Evolutionary conservation across 2,329 filamentous ascomycete species (phyloP).

Genomic region (Diaporthe citriasiana): DNA sequence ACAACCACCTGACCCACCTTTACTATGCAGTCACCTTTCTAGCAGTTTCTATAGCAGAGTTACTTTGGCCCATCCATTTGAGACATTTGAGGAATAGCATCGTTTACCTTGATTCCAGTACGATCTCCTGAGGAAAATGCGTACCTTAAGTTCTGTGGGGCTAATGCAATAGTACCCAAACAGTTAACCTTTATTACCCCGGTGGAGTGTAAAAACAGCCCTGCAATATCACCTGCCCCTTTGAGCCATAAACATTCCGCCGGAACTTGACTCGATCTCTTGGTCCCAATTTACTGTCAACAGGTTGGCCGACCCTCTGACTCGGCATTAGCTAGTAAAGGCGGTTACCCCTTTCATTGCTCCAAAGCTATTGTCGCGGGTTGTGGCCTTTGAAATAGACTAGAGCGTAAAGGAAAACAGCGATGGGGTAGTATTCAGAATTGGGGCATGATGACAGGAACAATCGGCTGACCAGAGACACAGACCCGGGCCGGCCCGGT

Average conservation of each 20-base stretch:
- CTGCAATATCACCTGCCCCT: constrained; percentile 26
- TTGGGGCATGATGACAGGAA: background rate
- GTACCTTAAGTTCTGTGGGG: no score
- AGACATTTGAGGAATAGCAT: no score
- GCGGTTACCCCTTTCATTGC: background rate
- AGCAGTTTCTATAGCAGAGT: no score
- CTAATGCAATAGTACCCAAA: no score
- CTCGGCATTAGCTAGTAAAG: constrained; percentile 21
- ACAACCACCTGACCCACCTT: no score
- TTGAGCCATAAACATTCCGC: background rate
- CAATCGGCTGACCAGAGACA: constrained; percentile 6
- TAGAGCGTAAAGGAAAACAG: background rate
- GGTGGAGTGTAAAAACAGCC: constrained; percentile 15
- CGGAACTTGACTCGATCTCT: constrained; percentile 18
- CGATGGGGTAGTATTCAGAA: background rate
- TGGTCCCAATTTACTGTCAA: background rate
- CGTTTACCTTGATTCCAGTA: no score
- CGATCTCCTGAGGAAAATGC: no score
- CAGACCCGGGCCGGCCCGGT: constrained; percentile 13
- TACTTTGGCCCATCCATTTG: no score
- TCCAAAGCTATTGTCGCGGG: constrained; percentile 3
- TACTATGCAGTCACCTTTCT: no score
- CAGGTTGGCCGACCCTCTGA: background rate
- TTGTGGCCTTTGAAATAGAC: background rate
- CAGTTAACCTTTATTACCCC: no score